These are phyloP conservation scores for Cladosporium sp. DNA, from an alignment of 2,329 filamentous ascomycete genomes.

Conservation along the genomic window DNA sequence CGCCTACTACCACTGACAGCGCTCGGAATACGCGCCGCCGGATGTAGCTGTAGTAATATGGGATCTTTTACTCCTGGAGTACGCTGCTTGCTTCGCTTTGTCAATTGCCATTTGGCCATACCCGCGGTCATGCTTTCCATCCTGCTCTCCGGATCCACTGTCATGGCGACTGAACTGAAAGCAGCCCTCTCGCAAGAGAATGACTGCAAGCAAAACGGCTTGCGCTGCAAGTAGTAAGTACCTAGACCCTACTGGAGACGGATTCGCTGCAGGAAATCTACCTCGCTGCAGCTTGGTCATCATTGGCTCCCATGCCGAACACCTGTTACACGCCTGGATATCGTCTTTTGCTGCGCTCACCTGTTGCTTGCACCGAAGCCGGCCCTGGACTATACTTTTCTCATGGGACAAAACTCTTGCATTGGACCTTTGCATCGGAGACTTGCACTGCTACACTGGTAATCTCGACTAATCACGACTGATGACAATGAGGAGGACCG, in stretches of 20 bases:
- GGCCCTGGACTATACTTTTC: not conserved
- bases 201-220: slow-evolving; percentile 12
- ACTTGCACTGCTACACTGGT: not conserved
- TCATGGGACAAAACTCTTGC: not conserved
- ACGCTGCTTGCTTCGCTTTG: not conserved
- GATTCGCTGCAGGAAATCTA: not conserved
- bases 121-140: not conserved
- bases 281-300: not conserved
- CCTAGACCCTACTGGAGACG: not conserved
- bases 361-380: not conserved
- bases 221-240: slow-evolving; percentile 18
- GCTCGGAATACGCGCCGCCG: slow-evolving; percentile 10
- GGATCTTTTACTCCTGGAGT: not conserved
- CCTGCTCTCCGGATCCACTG: not conserved
- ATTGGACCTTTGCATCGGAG: not conserved
- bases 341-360: not conserved
- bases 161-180: not conserved
- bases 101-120: not conserved
- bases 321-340: not conserved
- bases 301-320: not conserved
- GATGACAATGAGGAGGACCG: not conserved
- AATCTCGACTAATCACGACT: slow-evolving; percentile 7
- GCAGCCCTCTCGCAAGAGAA: slow-evolving; percentile 12
- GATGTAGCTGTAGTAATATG: not conserved
- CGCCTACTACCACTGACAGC: slow-evolving; percentile 11